Conservation (phyloP, 2,329 filamentous ascomycete species). For the Herpotrichia juniperi region DNA sequence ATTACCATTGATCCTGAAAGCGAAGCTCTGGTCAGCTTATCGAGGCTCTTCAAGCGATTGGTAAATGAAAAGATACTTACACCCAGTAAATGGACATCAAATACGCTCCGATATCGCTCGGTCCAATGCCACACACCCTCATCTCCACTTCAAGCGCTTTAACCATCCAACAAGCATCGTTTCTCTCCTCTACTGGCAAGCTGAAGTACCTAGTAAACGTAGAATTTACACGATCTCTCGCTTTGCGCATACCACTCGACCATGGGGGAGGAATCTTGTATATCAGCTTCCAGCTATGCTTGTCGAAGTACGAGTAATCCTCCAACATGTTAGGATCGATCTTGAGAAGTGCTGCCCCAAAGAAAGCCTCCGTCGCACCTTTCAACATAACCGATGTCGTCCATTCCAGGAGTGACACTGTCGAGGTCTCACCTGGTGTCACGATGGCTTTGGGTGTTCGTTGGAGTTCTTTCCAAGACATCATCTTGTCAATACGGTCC, state of each 20-base stretch:
- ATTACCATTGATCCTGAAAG: slow-evolving; percentile 6
- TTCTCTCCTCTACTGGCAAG: background rate
- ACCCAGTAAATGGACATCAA: slow-evolving; percentile 7
- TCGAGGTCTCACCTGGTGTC: no score
- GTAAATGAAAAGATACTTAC: background rate
- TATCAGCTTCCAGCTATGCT: slow-evolving; percentile 7
- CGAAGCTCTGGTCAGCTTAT: background rate
- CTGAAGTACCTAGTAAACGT: slow-evolving; percentile 2
- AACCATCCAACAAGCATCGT: slow-evolving; percentile 5
- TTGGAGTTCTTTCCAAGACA: no score
- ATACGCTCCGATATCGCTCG: slow-evolving; percentile 1
- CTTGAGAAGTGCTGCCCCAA: slow-evolving; percentile 4
- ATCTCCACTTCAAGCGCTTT: background rate
- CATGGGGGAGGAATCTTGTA: slow-evolving; percentile 4
- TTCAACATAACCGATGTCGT: background rate
- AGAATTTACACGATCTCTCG: background rate
- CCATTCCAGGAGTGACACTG: slow-evolving; percentile 5
- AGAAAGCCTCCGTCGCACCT: slow-evolving; percentile 3
- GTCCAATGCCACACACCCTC: background rate
- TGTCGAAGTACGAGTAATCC: slow-evolving; percentile 2
- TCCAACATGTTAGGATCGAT: slow-evolving; percentile 8
- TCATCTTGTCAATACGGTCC: no score
- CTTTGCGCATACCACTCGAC: background rate
- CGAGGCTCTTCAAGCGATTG: no score
- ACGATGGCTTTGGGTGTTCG: no score